Evolutionary conservation across 1,284 basidiomycete genomes (phyloP), one percentile per base, ranked within the genome.

Genomic region (Bondarzewia mesenterica): DNA sequence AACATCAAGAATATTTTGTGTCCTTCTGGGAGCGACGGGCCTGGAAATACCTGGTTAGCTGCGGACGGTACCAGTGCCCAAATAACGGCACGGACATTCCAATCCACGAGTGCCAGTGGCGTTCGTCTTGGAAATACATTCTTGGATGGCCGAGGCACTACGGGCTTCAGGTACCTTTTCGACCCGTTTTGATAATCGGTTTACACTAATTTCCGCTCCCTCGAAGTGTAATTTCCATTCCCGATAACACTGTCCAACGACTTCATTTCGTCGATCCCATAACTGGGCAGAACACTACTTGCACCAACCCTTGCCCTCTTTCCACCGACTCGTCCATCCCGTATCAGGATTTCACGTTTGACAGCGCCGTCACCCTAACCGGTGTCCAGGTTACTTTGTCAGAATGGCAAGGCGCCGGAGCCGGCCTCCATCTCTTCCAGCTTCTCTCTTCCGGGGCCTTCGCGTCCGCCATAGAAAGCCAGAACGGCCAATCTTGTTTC

Each of bases 101-200:
- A 79, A 26, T 84, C 77, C 58, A 76, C 89, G 52, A 80, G 75
- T 48, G 85, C 80, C 2, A 81, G 75, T 47, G 95, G 94, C 8
- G 65, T 98, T 42, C 82, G 95, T 39, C 70, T 99, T 36, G 93
- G 91, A 25, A 98, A 99, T 69, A 93, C 92, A 1, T 90, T 93
- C 63, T 72, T 83, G 52, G 70, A 77, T 44, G 80, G 83, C 41
- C 82, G 88, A 53, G 88, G 91, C 18, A 93, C 93, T 0, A 88
- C 80, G 16, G 77, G 73, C 2, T 99, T 99, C 65, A 87, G 78
- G 91, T 93, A n/a, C n/a, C n/a, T n/a, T n/a, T n/a, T n/a, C n/a
- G n/a, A n/a, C 8, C 20, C 27, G 29, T 32, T n/a, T 32, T 5
- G 29, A 10, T 12, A 32, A n/a, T 32, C 29, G n/a, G 4, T 32